phyloP scores from a whole-genome alignment of 1,139 yeast species.

The Taphrina wiesneri region DNA sequence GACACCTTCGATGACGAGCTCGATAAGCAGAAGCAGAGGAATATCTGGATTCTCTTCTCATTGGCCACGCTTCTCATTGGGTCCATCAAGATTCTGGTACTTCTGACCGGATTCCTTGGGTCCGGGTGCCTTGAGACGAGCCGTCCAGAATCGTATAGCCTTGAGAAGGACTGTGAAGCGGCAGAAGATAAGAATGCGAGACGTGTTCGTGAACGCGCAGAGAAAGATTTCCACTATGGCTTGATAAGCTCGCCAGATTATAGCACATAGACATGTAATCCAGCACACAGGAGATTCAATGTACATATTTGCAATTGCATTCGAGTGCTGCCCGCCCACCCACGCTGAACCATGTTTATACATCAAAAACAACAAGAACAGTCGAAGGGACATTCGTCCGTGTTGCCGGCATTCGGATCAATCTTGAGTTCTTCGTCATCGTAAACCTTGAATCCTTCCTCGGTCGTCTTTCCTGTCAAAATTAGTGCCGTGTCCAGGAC shows the following conservation, averaged over 20 bases:
- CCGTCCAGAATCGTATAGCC: neutral
- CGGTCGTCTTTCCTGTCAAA: constrained; percentile 32
- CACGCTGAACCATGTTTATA: neutral
- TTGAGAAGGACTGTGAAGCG: neutral
- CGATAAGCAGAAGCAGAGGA: neutral
- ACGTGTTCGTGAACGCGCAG: neutral
- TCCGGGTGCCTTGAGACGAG: neutral
- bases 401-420: constrained; percentile 31
- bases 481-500: neutral
- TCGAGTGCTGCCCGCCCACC: too few species aligned
- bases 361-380: constrained; percentile 18
- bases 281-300: too few species aligned
- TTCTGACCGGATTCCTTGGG: neutral
- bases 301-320: neutral
- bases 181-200: neutral
- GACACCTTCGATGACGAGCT: neutral
- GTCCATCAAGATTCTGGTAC: neutral
- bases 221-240: neutral
- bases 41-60: neutral
- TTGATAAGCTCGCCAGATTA: neutral
- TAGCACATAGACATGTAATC: neutral
- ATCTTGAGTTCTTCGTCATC: constrained; percentile 34
- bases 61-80: neutral
- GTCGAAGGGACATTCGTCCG: constrained; percentile 35
- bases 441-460: constrained; percentile 35